Evolutionary conservation across 2,329 filamentous ascomycete species (phyloP), one percentile per base, ranked within the genome.

Genomic region (Sphaerostilbella broomeana): DNA sequence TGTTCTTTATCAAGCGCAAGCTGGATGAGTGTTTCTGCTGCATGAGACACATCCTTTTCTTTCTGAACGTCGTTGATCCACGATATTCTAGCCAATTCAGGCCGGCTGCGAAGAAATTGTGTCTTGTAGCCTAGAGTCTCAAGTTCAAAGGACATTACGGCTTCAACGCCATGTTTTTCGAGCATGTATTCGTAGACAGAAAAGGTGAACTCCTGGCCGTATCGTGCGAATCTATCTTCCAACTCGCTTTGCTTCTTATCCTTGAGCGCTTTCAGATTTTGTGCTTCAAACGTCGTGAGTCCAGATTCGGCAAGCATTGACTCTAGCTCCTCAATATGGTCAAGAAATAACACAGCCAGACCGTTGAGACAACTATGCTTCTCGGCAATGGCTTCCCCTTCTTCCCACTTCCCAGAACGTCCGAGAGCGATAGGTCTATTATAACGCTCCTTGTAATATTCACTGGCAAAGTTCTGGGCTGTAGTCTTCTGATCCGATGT

Each of bases 41-140:
- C 89, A 40, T 77, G 74, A 10, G 76, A 69, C 47, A 87, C 87
- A 51, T 95, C 79, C 43, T 79, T 72, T 56, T 92, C 85, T 17
- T 76, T 73, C 44, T 80, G 72, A 6, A 97, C 74, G 56, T 97
- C 89, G 57, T 98, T 94, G 64, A 98, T 94, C 92, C 92, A 98
- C 34, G 82, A 81, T 30, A 98, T 72, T 52, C 86, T 86, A 19
- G 82, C 81, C 46, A 87, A 78, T 46, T 80, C 73, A 0, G 79
- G 75, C 47, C 80, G 77, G 40, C 77, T 80, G 28, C 85, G 78
- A 33, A 98, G 70, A 53, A 88, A 98, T 36, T 72, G 71, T 1
- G 87, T 94, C 40, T 94, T 75, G 53, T 79, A 82, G n/a, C 67
- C 65, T 35, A 75, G 65, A 48, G 79, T 79, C 52, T 89, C 84